These are phyloP conservation scores for Moesziomyces sp. DNA, from an alignment of 1,284 basidiomycete species.

Conservation along the genomic window DNA sequence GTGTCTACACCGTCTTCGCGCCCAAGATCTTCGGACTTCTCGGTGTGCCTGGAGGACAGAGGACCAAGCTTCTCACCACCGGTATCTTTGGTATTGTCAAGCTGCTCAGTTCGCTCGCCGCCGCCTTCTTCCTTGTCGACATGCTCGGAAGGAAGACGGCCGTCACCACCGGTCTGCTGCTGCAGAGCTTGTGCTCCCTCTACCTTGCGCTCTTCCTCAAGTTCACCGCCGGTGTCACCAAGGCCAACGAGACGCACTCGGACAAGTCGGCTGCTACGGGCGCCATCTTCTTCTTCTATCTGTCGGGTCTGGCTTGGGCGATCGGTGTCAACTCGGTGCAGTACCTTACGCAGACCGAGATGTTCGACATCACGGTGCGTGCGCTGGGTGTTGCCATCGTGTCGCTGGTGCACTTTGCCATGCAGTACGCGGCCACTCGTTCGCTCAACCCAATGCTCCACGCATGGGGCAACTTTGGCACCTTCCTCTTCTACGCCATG, in stretches of 20 bases:
- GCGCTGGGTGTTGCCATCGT: constrained; percentile 47
- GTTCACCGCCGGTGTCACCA: constrained; percentile 31
- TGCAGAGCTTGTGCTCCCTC: constrained; percentile 41
- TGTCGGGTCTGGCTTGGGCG: constrained; percentile 51
- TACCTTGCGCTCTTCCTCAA: constrained; percentile 54
- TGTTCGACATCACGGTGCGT: constrained; percentile 44
- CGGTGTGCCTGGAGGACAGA: constrained; percentile 39
- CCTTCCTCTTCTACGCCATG: constrained; percentile 52
- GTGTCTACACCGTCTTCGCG: constrained; percentile 50
- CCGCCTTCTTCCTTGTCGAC: constrained; percentile 55
- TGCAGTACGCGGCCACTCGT: constrained; percentile 52
- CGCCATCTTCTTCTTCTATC: constrained; percentile 54
- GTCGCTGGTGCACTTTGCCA: constrained; percentile 47
- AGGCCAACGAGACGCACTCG: constrained; percentile 38
- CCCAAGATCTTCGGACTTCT: constrained; percentile 50
- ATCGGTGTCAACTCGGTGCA: constrained; percentile 56
- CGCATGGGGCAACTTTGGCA: constrained; percentile 38
- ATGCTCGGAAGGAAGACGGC: constrained; percentile 48
- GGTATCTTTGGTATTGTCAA: constrained; percentile 56
- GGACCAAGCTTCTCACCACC: constrained; percentile 48
- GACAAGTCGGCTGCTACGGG: constrained; percentile 38
- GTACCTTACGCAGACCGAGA: constrained; percentile 50
- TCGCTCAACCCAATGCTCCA: constrained; percentile 49
- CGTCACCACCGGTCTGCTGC: constrained; percentile 41
- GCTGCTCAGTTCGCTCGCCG: constrained; percentile 50